Base-by-base conservation (phyloP, 2,329 filamentous ascomycete genomes). In the Verticillium nubilum region DNA sequence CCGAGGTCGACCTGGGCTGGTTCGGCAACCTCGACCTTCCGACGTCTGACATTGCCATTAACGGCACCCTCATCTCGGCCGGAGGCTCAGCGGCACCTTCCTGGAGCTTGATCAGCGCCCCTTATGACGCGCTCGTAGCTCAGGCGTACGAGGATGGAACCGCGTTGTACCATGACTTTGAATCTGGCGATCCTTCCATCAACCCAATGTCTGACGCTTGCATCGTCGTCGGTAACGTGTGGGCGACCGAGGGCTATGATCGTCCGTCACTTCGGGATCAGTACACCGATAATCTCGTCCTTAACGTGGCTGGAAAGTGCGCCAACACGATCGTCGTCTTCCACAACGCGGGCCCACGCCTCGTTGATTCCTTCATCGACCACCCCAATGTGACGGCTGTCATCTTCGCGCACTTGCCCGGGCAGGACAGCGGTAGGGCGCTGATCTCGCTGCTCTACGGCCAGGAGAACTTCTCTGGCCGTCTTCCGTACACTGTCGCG, bases 201-300 rank as follows among this genome's bases (percentile, higher is more conserved):
- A 74, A 81, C 55, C 69, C 74, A 4, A 71, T 63, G 4, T 78
- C 81, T 1, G 81, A 92, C 66, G 79, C 91, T 6, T 95, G 91
- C 63, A 72, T 89, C 2, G 84, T 88, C 0, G 84, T 89, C 64
- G 82, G 85, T 64, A 89, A 89, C 67, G 82, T 80, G 7, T 90
- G 88, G 71, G 85, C 88, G 1, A 86, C 88, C 1, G 92, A 96
- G 72, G 89, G 88, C 1, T 88, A 81, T 63, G 81, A 91, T 60
- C 79, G 85, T 54, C 76, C 83, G 0, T 79, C 78, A 7, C 76
- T 91, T 47, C 79, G 80, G 29, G 90, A 94, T 68, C 87, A 88
- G 61, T 85, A 84, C 57, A 86, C 83, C 1, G 86, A 89, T 62
- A 72, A 70, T 0, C 72, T 89, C 0, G 78, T 89, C 52, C 72